Evolutionary conservation across 176 grass and related monocot genomes (phyloP), one percentile per base, ranked within the genome.

Genomic region (Bromus sterilis): DNA sequence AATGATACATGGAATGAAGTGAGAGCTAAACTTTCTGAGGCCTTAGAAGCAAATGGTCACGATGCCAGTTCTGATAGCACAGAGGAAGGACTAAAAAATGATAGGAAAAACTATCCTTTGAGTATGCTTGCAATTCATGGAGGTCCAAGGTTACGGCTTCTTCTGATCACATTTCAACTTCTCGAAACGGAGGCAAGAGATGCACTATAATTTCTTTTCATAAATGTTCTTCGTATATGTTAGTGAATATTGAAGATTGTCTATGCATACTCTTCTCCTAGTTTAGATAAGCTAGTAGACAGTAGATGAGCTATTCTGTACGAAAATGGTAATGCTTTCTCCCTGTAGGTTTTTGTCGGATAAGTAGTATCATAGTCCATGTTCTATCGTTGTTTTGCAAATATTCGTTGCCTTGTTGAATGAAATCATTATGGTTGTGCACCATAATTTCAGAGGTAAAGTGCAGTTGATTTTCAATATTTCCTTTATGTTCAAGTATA

Each of bases 111-210:
- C 70, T 74, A 75, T 56, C 92, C 88, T 81, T 92, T 98, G 75
- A 98, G 86, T 87, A 89, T 98, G 86, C 76, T 95, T 88, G 90
- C 90, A 82, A 71, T 98, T 88, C 77, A 93, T 92, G 82, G 76
- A 78, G 82, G 80, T 66, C 92, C 92, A 73, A 98, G 84, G 58
- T 61, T 98, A 55, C 88, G 88, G 66, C 85, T 98, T 82, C 84
- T 98, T 68, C 87, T 84, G 74, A 67, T 91, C 67, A 89, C 93
- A 57, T 88, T 95, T 69, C 82, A 91, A 39, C 73, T 81, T 32
- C 93, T 98, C 34, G 90, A 95, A 91, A 87, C 69, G 37, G 84
- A 98, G 96, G 96, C 82, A 93, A 88, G 95, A 66, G 68, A 14
- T 86, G n/a, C 21, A 78, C 63, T 10, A 41, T 85, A 75, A 56